phyloP scores from a whole-genome alignment of 352 stramenopile species.

The Globisporangium lucens region DNA sequence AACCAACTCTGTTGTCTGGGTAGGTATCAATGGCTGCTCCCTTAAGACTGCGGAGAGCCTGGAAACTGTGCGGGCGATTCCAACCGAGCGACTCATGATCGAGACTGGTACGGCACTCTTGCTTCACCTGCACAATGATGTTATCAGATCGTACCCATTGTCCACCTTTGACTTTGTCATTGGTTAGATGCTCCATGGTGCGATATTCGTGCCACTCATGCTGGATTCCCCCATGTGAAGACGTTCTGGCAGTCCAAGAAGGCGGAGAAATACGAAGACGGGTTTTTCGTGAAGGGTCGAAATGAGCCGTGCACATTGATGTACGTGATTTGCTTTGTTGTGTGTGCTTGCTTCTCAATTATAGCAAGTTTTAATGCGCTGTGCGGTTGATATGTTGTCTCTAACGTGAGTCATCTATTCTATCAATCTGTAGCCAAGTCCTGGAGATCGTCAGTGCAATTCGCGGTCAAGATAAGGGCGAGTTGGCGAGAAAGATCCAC shows the following conservation, averaged over 20 bases:
- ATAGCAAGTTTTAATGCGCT: neutral
- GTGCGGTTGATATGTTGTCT: neutral
- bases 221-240: conserved; percentile 83
- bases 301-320: conserved; percentile 95
- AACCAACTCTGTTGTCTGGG: neutral
- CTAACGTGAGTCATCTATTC: neutral
- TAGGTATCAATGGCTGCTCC: conserved; percentile 95
- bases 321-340: conserved; percentile 52
- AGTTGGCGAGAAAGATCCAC: conserved; percentile 46
- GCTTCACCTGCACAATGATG: neutral
- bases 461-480: conserved; percentile 42
- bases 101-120: conserved; percentile 77
- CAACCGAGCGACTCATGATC: conserved; percentile 90
- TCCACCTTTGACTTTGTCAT: neutral
- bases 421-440: conserved; percentile 51
- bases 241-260: conserved; percentile 90
- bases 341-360: neutral
- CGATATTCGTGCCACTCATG: conserved; percentile 94
- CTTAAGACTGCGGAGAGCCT: conserved; percentile 95
- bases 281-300: conserved; percentile 91
- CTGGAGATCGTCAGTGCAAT: conserved; percentile 78
- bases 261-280: conserved; percentile 90
- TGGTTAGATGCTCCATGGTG: conserved; percentile 93
- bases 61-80: conserved; percentile 89
- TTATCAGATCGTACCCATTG: neutral